These are phyloP conservation scores for Trametes sp. DNA, from an alignment of 1,284 basidiomycete species.

Conservation along the genomic window DNA sequence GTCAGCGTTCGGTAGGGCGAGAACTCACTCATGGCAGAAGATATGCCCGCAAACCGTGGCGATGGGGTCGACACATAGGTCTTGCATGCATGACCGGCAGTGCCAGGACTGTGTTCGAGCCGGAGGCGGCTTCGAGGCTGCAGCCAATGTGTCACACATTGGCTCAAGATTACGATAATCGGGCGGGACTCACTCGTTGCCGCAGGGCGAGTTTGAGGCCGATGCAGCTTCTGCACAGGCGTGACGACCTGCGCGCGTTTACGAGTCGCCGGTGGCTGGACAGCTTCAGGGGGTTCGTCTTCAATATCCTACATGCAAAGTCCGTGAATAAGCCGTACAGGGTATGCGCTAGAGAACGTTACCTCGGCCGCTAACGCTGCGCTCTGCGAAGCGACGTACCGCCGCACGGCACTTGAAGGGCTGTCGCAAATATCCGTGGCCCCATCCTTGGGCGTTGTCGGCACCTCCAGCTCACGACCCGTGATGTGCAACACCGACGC, in stretches of 20 bases:
- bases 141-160: background rate
- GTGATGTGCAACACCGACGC: background rate
- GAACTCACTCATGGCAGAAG: constrained; percentile 25
- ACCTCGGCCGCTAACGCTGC: background rate
- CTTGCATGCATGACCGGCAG: constrained; percentile 17
- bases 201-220: background rate
- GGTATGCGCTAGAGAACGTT: background rate
- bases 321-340: background rate
- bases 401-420: background rate
- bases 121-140: background rate
- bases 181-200: background rate
- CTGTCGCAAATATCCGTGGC: background rate
- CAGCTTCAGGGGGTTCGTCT: background rate
- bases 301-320: too few relatives aligned
- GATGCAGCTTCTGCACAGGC: background rate
- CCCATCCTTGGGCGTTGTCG: background rate
- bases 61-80: constrained; percentile 22
- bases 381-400: background rate
- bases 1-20: too few relatives aligned
- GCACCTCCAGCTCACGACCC: too few relatives aligned
- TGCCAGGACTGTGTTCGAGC: constrained; percentile 8
- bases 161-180: too few relatives aligned
- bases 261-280: too few relatives aligned
- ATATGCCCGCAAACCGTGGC: constrained; percentile 29
- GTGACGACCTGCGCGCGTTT: background rate